Conservation (phyloP, 805 yeast genomes). For the Nakazawaea wickerhamii region DNA sequence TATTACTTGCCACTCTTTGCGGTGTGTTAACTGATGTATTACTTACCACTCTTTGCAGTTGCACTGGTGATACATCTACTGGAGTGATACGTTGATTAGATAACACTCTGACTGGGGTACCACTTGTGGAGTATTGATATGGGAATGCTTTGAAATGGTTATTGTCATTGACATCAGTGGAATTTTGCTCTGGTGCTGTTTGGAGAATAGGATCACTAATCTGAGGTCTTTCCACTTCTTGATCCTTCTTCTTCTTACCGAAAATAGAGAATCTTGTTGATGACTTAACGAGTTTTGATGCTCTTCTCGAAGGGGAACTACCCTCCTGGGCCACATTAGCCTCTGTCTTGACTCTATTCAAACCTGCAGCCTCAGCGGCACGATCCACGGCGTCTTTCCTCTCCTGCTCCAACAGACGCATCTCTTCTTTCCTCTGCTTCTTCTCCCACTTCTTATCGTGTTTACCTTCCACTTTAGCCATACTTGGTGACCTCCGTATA, state of each 20-base stretch:
- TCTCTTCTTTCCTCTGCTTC: slow-evolving; percentile 20
- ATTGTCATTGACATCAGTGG: background rate
- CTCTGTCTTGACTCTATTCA: background rate
- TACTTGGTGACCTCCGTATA: background rate
- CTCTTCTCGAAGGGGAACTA: background rate
- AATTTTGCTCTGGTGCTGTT: background rate
- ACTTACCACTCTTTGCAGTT: background rate
- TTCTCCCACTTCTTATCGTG: slow-evolving; percentile 18
- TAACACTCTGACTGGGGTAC: too few relatives aligned
- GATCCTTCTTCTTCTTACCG: slow-evolving; percentile 4
- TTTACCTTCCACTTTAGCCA: slow-evolving; percentile 14
- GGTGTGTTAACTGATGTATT: background rate
- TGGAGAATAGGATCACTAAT: background rate
- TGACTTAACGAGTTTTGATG: background rate
- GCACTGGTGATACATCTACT: too few relatives aligned
- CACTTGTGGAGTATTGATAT: background rate
- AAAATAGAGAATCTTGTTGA: slow-evolving; percentile 6
- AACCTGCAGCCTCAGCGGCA: slow-evolving; percentile 12
- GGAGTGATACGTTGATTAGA: too few relatives aligned
- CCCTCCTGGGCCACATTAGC: background rate
- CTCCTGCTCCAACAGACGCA: slow-evolving; percentile 20
- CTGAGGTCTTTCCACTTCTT: background rate
- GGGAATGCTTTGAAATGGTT: background rate
- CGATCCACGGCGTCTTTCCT: slow-evolving; percentile 19
- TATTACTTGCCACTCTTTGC: too few relatives aligned